Evolutionary conservation across 2,329 filamentous ascomycete species (phyloP), one percentile per base, ranked within the genome.

Genomic region (Colletotrichum eremochloae): DNA sequence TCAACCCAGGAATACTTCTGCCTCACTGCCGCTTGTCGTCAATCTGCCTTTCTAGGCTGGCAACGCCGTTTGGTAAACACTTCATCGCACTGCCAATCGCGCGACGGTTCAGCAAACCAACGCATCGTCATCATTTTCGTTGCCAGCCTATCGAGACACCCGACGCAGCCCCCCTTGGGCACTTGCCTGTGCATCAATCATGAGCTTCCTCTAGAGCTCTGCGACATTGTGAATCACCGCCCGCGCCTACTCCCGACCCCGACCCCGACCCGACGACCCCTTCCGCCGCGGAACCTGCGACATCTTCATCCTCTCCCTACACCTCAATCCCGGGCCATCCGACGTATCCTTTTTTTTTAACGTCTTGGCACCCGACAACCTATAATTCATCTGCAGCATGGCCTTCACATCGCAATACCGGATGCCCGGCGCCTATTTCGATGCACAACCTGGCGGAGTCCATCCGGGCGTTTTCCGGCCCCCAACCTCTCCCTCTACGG

Each of bases 391-490:
- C 58, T 66, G n/a, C 56, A 70, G 46, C 42, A 80, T 80, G 79
- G 77, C 79, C 31, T 81, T 79, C 67, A 77, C 76, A 24, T 76
- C 79, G 15, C 77, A 79, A 44, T 76, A 80, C 63, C 76, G 78
- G 36, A 82, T 82, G 79, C 79, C 81, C 11, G 79, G 79, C 63
- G 76, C 77, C 36, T 81, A 81, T 68, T 76, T 84, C 66, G 81
- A 82, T 68, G 62, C 76, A 15, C 74, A 79, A 18, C 74, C 78
- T 9, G 74, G 77, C n/a, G 79, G 79, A 57, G 80, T 81, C 44
- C 84, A 86, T 74, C 82, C 85, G 8, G 84, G 84, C 63, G 79
- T 87, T 42, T 87, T 86, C 73, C 84, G 84, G 68, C 84, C 85
- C 14, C 85, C 86, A 9, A 77, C 79, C 29, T 85, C 85, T 9